A percentile compares a stretch with the other conserved stretches of the same genome.
These are phyloP conservation scores for Fusarium transvaalense DNA, from an alignment of 2,329 filamentous ascomycete species.

Conservation along the genomic window DNA sequence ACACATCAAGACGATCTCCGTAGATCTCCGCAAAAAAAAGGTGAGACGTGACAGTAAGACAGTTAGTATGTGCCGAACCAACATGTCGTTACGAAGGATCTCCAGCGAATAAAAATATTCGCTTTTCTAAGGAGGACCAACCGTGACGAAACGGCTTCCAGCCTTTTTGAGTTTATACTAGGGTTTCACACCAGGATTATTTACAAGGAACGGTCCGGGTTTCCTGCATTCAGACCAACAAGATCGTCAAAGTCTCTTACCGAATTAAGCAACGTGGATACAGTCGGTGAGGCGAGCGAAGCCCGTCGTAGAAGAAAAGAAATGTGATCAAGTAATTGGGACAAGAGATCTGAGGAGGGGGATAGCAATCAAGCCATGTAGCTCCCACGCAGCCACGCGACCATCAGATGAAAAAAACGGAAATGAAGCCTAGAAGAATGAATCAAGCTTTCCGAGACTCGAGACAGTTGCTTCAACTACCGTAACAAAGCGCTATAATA, in stretches of 20 bases:
- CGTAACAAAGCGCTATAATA: neutral
- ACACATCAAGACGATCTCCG: conserved; percentile 11
- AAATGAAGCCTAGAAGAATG: too few relatives aligned
- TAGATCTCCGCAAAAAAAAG: conserved; percentile 11
- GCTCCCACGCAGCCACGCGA: neutral
- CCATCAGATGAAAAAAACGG: neutral
- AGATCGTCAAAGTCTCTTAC: conserved; percentile 3
- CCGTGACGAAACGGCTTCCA: conserved; percentile 19
- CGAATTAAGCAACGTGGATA: neutral
- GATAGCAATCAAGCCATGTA: neutral
- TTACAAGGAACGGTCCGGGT: conserved; percentile 33
- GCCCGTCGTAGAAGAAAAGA: neutral
- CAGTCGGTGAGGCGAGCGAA: conserved; percentile 4
- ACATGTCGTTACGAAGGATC: neutral
- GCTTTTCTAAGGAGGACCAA: conserved; percentile 5
- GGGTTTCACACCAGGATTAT: conserved; percentile 15
- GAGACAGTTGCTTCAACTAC: neutral
- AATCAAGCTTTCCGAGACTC: neutral
- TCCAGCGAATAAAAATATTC: conserved; percentile 7
- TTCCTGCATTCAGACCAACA: neutral
- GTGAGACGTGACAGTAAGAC: conserved; percentile 2
- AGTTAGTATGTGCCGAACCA: neutral
- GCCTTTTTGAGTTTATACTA: neutral
- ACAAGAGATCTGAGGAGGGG: neutral
- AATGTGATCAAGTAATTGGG: neutral